Conservation (phyloP, 768 basidiomycete genomes). For the Lactarius trivialis region DNA sequence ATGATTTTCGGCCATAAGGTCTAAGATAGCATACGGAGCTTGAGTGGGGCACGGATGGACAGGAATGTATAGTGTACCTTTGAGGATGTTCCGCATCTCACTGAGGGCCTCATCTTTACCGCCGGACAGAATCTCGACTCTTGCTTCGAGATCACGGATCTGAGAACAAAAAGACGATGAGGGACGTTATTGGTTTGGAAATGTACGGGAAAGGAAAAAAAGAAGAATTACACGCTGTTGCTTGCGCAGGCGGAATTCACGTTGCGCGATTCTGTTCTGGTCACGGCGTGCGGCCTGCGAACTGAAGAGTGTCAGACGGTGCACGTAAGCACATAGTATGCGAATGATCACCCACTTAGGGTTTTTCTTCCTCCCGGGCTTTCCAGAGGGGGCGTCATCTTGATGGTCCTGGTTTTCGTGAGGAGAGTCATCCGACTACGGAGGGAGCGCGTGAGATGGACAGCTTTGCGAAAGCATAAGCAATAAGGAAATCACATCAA, state of each 20-base stretch:
- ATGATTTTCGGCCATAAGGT: conserved; percentile 87
- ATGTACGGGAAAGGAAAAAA: not conserved
- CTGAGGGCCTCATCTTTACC: conserved; percentile 84
- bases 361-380: conserved; percentile 84
- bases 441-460: not conserved
- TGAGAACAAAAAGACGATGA: conserved; percentile 28
- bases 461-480: conserved; percentile 11
- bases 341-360: conserved; percentile 54
- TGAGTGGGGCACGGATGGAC: not conserved
- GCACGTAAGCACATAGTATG: conserved; percentile 29
- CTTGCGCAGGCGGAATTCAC: conserved; percentile 88
- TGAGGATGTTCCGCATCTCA: conserved; percentile 77
- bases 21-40: conserved; percentile 32
- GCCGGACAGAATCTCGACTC: conserved; percentile 90
- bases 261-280: conserved; percentile 88
- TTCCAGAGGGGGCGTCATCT: conserved; percentile 30
- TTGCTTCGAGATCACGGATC: conserved; percentile 93
- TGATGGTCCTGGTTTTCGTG: conserved; percentile 23
- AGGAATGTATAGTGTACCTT: conserved; percentile 39
- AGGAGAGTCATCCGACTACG: conserved; percentile 67
- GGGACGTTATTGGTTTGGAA: not conserved
- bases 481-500: conserved; percentile 37
- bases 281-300: conserved; percentile 84
- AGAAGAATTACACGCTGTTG: conserved; percentile 61
- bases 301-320: conserved; percentile 35